These are phyloP conservation scores for Paraphaeosphaeria minitans DNA, from an alignment of 2,329 filamentous ascomycete species.

Conservation along the genomic window DNA sequence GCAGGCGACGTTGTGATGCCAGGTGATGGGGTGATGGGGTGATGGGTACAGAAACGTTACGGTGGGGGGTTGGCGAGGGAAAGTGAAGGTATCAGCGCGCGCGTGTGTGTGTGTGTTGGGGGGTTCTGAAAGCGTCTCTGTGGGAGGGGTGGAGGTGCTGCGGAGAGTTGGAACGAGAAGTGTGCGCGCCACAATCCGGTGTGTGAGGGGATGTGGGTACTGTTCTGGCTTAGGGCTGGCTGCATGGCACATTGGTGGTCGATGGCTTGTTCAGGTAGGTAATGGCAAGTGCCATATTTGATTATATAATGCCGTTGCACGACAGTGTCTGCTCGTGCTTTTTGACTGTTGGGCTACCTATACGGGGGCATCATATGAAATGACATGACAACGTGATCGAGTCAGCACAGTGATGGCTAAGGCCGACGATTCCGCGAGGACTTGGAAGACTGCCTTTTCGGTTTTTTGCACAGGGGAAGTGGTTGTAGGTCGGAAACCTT, in stretches of 20 bases:
- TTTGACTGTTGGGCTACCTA: no score
- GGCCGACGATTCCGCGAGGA: neutral
- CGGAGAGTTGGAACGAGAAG: neutral
- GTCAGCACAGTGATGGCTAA: no score
- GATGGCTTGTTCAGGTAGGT: neutral
- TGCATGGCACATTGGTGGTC: neutral
- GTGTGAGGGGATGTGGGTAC: neutral
- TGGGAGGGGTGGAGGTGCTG: neutral
- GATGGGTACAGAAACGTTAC: no score
- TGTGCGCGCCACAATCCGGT: neutral
- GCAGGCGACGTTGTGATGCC: neutral
- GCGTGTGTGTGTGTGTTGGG: no score
- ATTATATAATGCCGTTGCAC: neutral
- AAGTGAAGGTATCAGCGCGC: no score
- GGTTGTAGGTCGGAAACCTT: no score
- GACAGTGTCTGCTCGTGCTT: neutral
- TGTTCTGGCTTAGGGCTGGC: neutral
- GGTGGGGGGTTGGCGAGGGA: no score
- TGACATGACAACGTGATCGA: no score
- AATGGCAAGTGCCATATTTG: neutral
- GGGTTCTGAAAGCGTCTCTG: neutral
- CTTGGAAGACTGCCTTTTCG: neutral
- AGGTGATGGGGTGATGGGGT: no score
- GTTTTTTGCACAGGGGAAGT: no score
- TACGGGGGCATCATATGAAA: neutral